phyloP scores from a whole-genome alignment of 2,329 filamentous ascomycete genomes.

The Cladophialophora chaetospira region DNA sequence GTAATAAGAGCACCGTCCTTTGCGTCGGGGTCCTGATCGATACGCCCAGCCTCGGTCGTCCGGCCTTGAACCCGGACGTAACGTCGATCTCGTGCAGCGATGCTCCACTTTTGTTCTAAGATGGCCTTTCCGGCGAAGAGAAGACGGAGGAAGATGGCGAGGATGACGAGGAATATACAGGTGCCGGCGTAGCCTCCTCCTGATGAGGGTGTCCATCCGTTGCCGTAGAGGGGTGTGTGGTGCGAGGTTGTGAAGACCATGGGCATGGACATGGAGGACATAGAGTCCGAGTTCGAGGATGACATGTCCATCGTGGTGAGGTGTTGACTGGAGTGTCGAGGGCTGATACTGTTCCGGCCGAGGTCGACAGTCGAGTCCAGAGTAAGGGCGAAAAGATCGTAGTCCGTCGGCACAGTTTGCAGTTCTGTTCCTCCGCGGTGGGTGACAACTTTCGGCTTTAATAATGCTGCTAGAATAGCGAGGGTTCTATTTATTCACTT shows the following conservation, averaged over 20 bases:
- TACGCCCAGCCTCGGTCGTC: conserved; percentile 59
- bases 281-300: background rate
- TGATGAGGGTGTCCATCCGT: conserved; percentile 70
- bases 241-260: conserved; percentile 59
- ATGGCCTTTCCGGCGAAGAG: conserved; percentile 69
- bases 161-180: conserved; percentile 84
- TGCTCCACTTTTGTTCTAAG: conserved; percentile 66
- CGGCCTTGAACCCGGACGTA: conserved; percentile 74
- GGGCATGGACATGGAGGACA: conserved; percentile 35
- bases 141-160: conserved; percentile 69
- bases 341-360: too few species aligned
- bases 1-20: conserved; percentile 68
- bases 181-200: conserved; percentile 79
- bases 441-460: too few species aligned
- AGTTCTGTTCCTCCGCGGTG: too few species aligned
- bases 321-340: too few species aligned
- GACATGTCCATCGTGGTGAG: conserved; percentile 17
- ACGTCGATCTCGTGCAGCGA: conserved; percentile 70
- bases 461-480: too few species aligned
- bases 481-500: too few species aligned
- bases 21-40: conserved; percentile 61
- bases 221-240: conserved; percentile 66
- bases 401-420: background rate
- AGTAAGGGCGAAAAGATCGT: background rate
- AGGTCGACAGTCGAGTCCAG: background rate